Conservation (phyloP, 345 rosid species). For the Lepidium aucheri region DNA sequence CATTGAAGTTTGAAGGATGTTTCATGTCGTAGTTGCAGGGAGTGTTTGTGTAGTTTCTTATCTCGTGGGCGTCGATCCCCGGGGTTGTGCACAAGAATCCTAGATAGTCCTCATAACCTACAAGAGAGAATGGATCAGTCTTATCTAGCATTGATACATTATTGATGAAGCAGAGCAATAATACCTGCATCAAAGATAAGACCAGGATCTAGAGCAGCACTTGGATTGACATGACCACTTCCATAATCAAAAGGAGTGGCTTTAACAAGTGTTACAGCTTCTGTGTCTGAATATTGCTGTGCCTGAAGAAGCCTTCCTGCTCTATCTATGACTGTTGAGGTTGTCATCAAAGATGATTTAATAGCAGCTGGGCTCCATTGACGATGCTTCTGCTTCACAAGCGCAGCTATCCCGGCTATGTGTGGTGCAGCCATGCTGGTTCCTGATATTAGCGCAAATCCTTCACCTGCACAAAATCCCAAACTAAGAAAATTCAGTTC, state of each 20-base stretch:
- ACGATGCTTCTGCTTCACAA: constrained; percentile 91
- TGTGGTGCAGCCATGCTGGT: constrained; percentile 99
- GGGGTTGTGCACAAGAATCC: constrained; percentile 98
- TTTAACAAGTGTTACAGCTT: constrained; percentile 55
- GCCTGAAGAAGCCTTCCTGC: constrained; percentile 93
- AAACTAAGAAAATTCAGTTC: background rate
- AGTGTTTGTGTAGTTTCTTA: constrained; percentile 57
- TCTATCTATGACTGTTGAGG: constrained; percentile 73
- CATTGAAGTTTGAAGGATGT: constrained; percentile 80
- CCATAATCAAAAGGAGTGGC: constrained; percentile 99
- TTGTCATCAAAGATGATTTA: constrained; percentile 95
- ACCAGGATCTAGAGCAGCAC: constrained; percentile 96
- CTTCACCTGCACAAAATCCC: constrained; percentile 67
- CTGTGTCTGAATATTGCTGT: constrained; percentile 87
- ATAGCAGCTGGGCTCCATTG: constrained; percentile 97
- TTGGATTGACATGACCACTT: constrained; percentile 94
- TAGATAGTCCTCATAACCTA: constrained; percentile 81
- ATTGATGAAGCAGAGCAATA: background rate
- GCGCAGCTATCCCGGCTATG: constrained; percentile 97
- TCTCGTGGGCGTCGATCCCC: constrained; percentile 65
- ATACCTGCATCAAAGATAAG: constrained; percentile 84
- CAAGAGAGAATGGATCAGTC: background rate
- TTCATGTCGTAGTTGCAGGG: constrained; percentile 74
- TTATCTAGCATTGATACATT: background rate
- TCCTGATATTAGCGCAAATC: constrained; percentile 92